Evolutionary conservation across 2,329 filamentous ascomycete species (phyloP), one percentile per base, ranked within the genome.

Genomic region (Lasiodiplodia theobromae): DNA sequence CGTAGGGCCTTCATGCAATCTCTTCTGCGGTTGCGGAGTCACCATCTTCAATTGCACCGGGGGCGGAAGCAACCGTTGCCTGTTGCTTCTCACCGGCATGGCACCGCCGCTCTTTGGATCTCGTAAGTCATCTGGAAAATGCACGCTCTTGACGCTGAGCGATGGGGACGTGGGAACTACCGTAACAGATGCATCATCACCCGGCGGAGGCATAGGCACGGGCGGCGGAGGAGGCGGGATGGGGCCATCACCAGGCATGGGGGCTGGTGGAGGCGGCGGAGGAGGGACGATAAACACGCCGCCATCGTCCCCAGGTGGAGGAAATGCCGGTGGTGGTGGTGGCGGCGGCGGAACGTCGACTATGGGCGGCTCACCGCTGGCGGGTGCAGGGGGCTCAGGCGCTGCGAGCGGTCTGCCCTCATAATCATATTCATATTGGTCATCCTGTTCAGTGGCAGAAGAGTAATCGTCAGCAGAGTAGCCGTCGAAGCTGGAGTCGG

Each of bases 61-160:
- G 7, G 52, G 40, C 47, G 54, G 38, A 25, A 28, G 44, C 8
- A 23, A 31, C 56, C 28, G 37, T 51, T 21, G 28, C 25, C 28
- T 40, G n/a, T 47, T 47, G 8, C 44, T 40, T 11, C 49, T 67
- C 28, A 18, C 38, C 8, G 47, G 57, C 16, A 38, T 37, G 21
- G 54, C 44, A 14, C 40, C 25, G 23, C 40, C 21, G 25, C 47
- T 37, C 31, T 62, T 63, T 12, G 66, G 66, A 18, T 68, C 66
- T 21, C 49, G 56, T 38, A 68, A 58, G 47, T 51, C 66, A 34
- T 62, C 57, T 37, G 66, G 57, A 63, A 68, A 68, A 54, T 68
- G 66, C 21, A 68, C 66, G 49, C 66, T 68, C 66, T 68, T 68
- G 2, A 53, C 66, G 38, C 66, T 68, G 66, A 60, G 56, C 38